Conservation (phyloP, 345 rosid genomes). For the Brassica incana region DNA sequence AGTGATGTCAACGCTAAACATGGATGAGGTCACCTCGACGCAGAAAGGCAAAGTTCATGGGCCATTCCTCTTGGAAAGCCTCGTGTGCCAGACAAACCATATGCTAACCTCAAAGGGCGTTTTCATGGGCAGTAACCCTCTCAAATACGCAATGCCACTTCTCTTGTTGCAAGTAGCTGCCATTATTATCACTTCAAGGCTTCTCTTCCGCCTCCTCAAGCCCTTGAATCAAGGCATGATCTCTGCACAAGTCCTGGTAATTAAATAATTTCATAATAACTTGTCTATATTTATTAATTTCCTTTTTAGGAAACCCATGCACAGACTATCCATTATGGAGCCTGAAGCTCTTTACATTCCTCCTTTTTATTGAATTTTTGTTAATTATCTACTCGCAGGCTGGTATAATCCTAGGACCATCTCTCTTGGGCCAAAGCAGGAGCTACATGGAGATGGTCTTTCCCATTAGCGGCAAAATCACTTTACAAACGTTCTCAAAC, state of each 20-base stretch:
- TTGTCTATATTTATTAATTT: neutral
- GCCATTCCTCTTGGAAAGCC: slow-evolving; percentile 7
- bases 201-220: slow-evolving; percentile 32
- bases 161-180: slow-evolving; percentile 30
- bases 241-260: slow-evolving; percentile 39
- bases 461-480: slow-evolving; percentile 20
- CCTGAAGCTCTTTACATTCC: neutral
- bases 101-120: slow-evolving; percentile 29
- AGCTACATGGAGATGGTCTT: slow-evolving; percentile 3
- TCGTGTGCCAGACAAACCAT: slow-evolving; percentile 30
- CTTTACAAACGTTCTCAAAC: slow-evolving; percentile 36
- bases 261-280: neutral
- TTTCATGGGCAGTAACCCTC: slow-evolving; percentile 38
- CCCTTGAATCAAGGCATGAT: slow-evolving; percentile 45
- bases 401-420: slow-evolving; percentile 42
- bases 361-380: neutral
- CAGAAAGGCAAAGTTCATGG: slow-evolving; percentile 39
- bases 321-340: too few relatives aligned
- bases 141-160: slow-evolving; percentile 36
- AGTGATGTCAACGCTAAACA: slow-evolving; percentile 12
- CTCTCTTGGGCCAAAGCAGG: slow-evolving; percentile 30
- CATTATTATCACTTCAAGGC: slow-evolving; percentile 36
- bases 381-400: slow-evolving; percentile 21
- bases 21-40: slow-evolving; percentile 16
- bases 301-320: neutral